Evolutionary conservation across 2,329 filamentous ascomycete species (phyloP).

Genomic region (Elsinoe batatas): DNA sequence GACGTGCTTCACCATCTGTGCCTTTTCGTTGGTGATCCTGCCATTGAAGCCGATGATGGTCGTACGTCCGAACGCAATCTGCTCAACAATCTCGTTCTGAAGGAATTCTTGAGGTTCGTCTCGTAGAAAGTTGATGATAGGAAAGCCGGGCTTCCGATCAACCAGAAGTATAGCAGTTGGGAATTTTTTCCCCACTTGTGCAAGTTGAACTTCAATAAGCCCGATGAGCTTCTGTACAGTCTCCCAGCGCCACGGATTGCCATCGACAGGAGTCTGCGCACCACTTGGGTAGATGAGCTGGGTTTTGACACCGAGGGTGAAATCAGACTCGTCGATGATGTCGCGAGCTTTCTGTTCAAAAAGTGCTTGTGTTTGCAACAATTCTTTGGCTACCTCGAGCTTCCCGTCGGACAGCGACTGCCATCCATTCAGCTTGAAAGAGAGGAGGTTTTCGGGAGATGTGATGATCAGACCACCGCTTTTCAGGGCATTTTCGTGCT

Average conservation of each 20-base stretch:
- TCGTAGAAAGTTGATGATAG: constrained; percentile 48
- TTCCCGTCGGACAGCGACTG: constrained; percentile 45
- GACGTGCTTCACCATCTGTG: constrained; percentile 14
- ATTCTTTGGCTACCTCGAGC: constrained; percentile 32
- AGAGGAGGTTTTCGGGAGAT: constrained; percentile 55
- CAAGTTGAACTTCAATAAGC: constrained; percentile 22
- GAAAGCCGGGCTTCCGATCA: constrained; percentile 37
- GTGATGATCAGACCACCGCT: constrained; percentile 47
- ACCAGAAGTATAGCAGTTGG: constrained; percentile 44
- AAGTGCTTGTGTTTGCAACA: constrained; percentile 45
- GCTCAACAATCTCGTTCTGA: constrained; percentile 22
- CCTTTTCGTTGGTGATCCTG: not conserved
- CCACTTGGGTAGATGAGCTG: constrained; percentile 38
- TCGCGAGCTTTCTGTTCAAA: constrained; percentile 45
- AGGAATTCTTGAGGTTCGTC: constrained; percentile 28
- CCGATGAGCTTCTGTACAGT: constrained; percentile 28
- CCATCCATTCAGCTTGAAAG: constrained; percentile 52
- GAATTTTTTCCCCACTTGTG: constrained; percentile 30
- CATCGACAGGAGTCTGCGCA: constrained; percentile 30
- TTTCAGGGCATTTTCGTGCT: constrained; percentile 35
- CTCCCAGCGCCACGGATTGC: constrained; percentile 33
- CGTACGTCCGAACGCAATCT: constrained; percentile 25
- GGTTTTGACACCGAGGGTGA: constrained; percentile 33
- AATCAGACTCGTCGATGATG: constrained; percentile 52
- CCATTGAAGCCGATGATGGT: not conserved